These are phyloP conservation scores for Aspergillus brasiliensis DNA, from an alignment of 2,329 filamentous ascomycete species.

Conservation along the genomic window DNA sequence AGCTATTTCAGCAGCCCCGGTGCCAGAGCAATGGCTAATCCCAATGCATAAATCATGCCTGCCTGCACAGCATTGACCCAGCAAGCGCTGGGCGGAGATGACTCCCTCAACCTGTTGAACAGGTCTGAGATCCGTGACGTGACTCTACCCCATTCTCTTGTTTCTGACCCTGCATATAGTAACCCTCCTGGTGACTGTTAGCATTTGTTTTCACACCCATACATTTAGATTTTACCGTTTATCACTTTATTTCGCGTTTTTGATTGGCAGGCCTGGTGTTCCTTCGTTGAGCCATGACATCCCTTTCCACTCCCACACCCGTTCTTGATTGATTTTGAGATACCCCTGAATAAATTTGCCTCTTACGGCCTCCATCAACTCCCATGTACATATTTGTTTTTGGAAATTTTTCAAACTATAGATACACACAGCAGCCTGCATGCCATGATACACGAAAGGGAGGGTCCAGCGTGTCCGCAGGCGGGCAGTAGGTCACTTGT, in stretches of 20 bases:
- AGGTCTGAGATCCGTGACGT: constrained; percentile 7
- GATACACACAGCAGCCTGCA: constrained; percentile 20
- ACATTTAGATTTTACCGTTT: constrained; percentile 1
- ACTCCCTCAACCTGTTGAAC: constrained; percentile 4
- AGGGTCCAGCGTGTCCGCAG: constrained; percentile 15
- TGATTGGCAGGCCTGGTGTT: constrained; percentile 23
- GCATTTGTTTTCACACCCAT: not conserved
- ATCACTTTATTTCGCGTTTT: constrained; percentile 14
- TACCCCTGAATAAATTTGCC: constrained; percentile 42
- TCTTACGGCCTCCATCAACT: constrained; percentile 30
- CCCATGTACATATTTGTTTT: constrained; percentile 35
- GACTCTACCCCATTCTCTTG: too few species aligned
- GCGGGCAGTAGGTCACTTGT: constrained; percentile 15
- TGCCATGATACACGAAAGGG: constrained; percentile 2
- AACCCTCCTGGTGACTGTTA: not conserved
- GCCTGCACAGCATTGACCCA: constrained; percentile 22
- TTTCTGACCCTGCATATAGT: not conserved
- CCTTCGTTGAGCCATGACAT: constrained; percentile 17
- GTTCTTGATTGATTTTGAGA: constrained; percentile 37
- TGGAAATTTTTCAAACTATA: constrained; percentile 22
- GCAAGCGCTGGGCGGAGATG: not conserved
- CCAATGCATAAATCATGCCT: not conserved
- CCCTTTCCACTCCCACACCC: constrained; percentile 25
- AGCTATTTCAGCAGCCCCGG: constrained; percentile 59
- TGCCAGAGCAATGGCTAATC: constrained; percentile 28